These are phyloP conservation scores for Plasmodium adleri DNA, from an alignment of 169 alveolate species.

Conservation along the genomic window DNA sequence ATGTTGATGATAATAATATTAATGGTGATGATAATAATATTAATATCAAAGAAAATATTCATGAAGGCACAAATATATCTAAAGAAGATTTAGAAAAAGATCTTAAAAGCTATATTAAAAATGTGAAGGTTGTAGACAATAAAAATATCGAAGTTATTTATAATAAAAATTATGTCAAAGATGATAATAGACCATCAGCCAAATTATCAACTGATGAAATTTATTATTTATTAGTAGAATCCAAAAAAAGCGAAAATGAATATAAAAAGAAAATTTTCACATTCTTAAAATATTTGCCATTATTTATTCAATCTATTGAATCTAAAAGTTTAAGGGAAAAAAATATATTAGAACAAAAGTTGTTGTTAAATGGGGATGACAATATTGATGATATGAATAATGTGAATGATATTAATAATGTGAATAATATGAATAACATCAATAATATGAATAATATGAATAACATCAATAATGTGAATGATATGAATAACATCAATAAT, in stretches of 20 bases:
- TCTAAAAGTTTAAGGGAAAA: slow-evolving; percentile 64
- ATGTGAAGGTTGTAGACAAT: slow-evolving; percentile 31
- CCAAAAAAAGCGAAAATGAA: slow-evolving; percentile 73
- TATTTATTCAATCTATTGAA: slow-evolving; percentile 60
- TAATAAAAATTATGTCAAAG: slow-evolving; percentile 13
- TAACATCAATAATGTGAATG: too few species aligned
- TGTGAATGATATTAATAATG: too few species aligned
- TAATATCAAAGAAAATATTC: background rate
- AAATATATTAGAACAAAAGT: slow-evolving; percentile 30
- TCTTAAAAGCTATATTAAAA: slow-evolving; percentile 45
- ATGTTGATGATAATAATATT: background rate
- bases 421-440: too few species aligned
- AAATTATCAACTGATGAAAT: slow-evolving; percentile 64
- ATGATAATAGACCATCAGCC: slow-evolving; percentile 58
- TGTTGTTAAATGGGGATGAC: background rate
- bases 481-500: too few species aligned
- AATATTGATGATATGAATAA: background rate
- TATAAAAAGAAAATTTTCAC: slow-evolving; percentile 59
- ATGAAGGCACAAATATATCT: background rate
- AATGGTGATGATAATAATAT: background rate
- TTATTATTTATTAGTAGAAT: slow-evolving; percentile 59
- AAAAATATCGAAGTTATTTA: slow-evolving; percentile 56
- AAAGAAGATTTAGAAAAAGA: slow-evolving; percentile 11
- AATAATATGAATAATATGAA: too few species aligned
- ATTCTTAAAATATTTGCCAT: slow-evolving; percentile 58